Evolutionary conservation across 768 basidiomycete genomes (phyloP), one percentile per base, ranked within the genome.

Genomic region (Boletus tylopilopsis): DNA sequence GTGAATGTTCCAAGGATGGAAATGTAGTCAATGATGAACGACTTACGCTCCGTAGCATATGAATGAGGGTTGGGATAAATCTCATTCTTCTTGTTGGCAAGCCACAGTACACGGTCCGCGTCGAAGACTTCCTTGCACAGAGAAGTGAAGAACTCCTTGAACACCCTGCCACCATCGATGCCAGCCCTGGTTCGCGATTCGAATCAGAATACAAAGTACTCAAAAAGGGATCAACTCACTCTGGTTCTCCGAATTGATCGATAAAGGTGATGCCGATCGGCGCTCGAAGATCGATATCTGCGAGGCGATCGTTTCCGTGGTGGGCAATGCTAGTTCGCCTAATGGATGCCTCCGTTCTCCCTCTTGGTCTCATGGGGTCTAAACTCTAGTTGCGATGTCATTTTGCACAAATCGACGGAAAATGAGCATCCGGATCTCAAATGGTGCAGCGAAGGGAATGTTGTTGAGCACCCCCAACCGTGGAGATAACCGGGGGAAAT

Each of bases 101-200:
- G 74, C 96, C 96, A 99, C 5, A 99, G 72, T 10, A 96, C 96
- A 5, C 93, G 83, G 61, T 98, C 84, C 2, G 89, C 87, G 60
- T 99, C 93, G 54, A 99, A 98, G 0, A 90, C 95, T 64, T 98
- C 95, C 61, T 88, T 93, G 50, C 85, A 86, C 16, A 99, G 68
- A 12, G 87, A 90, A 2, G 94, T 99, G 61, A 98, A 80, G 58
- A 98, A 96, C 67, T 98, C 96, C 66, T 98, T 99, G 76, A 96
- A 98, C 5, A 98, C 85, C 0, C 96, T 95, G 3, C 96, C 94
- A 2, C 95, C 94, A 55, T 97, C 95, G 27, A 98, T 95, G 0
- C 94, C 95, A 16, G 85, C 84, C 66, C 88, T 90, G 37, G 2
- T 38, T 39, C 11, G 19, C 2, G 24, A 25, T 3, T 6, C 10